These are phyloP conservation scores for Globisporangium perplexum DNA, from an alignment of 352 stramenopile species.

Conservation along the genomic window DNA sequence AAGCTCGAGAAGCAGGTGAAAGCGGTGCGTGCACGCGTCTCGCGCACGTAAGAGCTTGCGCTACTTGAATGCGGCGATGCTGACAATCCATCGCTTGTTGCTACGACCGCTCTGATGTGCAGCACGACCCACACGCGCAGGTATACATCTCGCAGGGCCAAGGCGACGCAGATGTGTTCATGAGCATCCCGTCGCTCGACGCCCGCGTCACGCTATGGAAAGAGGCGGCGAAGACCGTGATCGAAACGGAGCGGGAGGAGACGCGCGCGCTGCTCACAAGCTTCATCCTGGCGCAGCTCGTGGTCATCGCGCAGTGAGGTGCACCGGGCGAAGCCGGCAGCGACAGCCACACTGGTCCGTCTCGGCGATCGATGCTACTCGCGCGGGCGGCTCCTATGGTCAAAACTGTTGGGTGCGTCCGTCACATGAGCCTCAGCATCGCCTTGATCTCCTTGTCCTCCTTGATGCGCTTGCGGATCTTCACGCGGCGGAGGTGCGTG, in stretches of 20 bases:
- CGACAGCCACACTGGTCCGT: not conserved
- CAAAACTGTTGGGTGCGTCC: too few species aligned
- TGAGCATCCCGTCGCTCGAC: slow-evolving; percentile 75
- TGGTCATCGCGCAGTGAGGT: slow-evolving; percentile 10
- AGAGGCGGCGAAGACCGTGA: slow-evolving; percentile 63
- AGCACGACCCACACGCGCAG: slow-evolving; percentile 64
- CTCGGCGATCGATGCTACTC: not conserved
- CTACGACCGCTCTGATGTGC: too few species aligned
- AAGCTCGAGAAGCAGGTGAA: slow-evolving; percentile 73
- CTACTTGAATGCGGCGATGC: too few species aligned
- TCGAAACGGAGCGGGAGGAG: slow-evolving; percentile 77
- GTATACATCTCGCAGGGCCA: slow-evolving; percentile 80
- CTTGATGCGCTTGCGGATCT: slow-evolving; percentile 32
- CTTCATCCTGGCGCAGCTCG: slow-evolving; percentile 39
- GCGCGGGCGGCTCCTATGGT: not conserved
- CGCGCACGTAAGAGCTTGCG: too few species aligned
- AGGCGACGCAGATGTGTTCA: slow-evolving; percentile 70
- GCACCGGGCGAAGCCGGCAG: too few species aligned
- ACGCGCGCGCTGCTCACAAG: slow-evolving; percentile 52
- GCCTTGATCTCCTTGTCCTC: slow-evolving; percentile 72
- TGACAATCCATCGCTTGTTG: not conserved
- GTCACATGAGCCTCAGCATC: slow-evolving; percentile 55
- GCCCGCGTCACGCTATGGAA: slow-evolving; percentile 75
- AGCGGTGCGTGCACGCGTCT: slow-evolving; percentile 25
- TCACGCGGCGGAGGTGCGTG: slow-evolving; percentile 16